A percentile compares a stretch with the other conserved stretches of the same genome.
Evolutionary conservation across 2,329 filamentous ascomycete species (phyloP).

Genomic region (Boeremia lycopersici): DNA sequence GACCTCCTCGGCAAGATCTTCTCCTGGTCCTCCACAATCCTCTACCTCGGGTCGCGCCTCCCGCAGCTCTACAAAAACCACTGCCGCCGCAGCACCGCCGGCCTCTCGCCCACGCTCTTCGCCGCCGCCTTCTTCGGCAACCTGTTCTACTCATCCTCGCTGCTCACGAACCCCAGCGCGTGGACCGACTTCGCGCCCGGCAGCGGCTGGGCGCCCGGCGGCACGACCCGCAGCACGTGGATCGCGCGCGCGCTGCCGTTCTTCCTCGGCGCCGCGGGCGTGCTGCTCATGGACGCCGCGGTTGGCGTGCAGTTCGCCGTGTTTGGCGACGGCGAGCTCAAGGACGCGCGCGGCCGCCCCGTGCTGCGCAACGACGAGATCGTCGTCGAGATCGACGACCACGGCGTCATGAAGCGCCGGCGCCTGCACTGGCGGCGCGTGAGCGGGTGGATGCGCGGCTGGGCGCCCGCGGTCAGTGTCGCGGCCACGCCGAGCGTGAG

Average conservation of each 20-base stretch:
- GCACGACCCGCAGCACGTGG: conserved; percentile 63
- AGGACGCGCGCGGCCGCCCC: conserved; percentile 19
- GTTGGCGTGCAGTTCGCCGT: conserved; percentile 68
- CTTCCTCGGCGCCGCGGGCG: conserved; percentile 69
- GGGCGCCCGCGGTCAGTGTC: conserved; percentile 61
- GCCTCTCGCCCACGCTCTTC: conserved; percentile 68
- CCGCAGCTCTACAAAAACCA: conserved; percentile 72
- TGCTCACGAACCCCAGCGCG: conserved; percentile 67
- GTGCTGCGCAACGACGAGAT: conserved; percentile 52
- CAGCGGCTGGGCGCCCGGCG: conserved; percentile 63
- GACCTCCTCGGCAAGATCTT: conserved; percentile 49
- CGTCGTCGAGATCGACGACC: conserved; percentile 50
- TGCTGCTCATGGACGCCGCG: conserved; percentile 65
- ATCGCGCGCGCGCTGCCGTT: conserved; percentile 65
- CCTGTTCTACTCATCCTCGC: conserved; percentile 67
- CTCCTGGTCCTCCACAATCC: conserved; percentile 52
- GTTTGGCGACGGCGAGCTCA: conserved; percentile 56
- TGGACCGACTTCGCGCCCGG: conserved; percentile 63
- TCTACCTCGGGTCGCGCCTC: conserved; percentile 47
- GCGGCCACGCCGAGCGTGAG: conserved; percentile 42
- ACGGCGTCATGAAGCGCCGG: conserved; percentile 36
- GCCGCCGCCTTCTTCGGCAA: conserved; percentile 71
- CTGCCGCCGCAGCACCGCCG: conserved; percentile 65
- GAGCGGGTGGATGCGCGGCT: conserved; percentile 70
- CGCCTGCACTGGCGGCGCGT: conserved; percentile 63